Evolutionary conservation across 2,329 filamentous ascomycete species (phyloP), one percentile per base, ranked within the genome.

Genomic region (Talaromyces islandicus): DNA sequence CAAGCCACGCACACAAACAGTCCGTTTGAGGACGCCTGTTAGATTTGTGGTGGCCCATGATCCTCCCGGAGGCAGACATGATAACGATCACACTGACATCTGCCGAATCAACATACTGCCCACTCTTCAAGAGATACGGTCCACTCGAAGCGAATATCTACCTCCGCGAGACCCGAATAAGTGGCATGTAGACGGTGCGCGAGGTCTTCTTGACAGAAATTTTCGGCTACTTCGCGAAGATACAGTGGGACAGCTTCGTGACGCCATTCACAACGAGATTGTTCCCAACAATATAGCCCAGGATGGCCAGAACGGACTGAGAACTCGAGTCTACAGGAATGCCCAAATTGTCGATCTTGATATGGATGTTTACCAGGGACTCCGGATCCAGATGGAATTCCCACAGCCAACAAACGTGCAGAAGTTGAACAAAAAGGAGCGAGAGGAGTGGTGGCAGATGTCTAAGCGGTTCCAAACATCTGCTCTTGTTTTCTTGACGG

Each of bases 211-310:
- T 53, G 74, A 76, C 60, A 65, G 68, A 10, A 71, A 74, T 41
- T 76, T 76, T 63, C 70, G 73, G n/a, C 67, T 75, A 1, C 57
- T 76, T 25, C 62, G 73, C 21, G 71, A 73, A 60, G 74, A 77
- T 51, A 73, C 70, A 2, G 56, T 74, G 24, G 65, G 72, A 50
- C 66, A 68, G 48, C 60, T 73, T 52, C 59, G 73, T 62, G 67
- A 73, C 63, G 64, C 67, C n/a, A 69, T 75, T 60, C 64, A 68
- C 24, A 24, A 57, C 35, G 57, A 61, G 48, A 21, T 66, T 14
- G 41, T 54, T 32, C 29, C 29, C 30, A 35, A 50, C 14, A 25
- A 10, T 17, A 21, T 3, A 14, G 29, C 2, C 11, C 27, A 7
- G 19, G 30, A 29, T 12, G 21, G 29, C 2, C 52, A 50, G 35